Conservation (phyloP, 768 basidiomycete genomes). For the Mycena latifolia region DNA sequence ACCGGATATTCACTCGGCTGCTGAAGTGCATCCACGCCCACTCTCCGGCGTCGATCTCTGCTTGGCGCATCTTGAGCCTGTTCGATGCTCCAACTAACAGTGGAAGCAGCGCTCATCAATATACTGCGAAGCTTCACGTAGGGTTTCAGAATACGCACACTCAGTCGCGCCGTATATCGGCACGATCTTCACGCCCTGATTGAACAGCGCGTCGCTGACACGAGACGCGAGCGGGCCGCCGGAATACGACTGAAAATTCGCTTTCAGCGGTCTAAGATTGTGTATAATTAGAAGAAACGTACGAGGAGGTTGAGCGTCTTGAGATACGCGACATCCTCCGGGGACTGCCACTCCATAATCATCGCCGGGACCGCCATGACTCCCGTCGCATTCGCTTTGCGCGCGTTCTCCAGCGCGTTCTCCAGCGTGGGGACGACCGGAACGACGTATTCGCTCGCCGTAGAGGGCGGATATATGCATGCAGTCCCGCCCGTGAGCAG, state of each 20-base stretch:
- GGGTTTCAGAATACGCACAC: slow-evolving; percentile 15
- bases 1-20: no score
- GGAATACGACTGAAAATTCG: slow-evolving; percentile 37
- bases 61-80: slow-evolving; percentile 21
- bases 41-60: slow-evolving; percentile 37
- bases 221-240: slow-evolving; percentile 53
- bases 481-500: slow-evolving; percentile 41
- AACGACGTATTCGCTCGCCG: slow-evolving; percentile 31
- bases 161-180: slow-evolving; percentile 55
- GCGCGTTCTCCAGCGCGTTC: slow-evolving; percentile 52
- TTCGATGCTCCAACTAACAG: slow-evolving; percentile 38
- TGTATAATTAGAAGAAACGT: slow-evolving; percentile 23
- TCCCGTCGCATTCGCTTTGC: slow-evolving; percentile 41
- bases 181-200: slow-evolving; percentile 48
- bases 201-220: slow-evolving; percentile 48
- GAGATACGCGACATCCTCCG: slow-evolving; percentile 44
- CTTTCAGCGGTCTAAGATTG: not conserved
- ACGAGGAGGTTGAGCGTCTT: slow-evolving; percentile 43
- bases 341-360: slow-evolving; percentile 53
- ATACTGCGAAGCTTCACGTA: not conserved
- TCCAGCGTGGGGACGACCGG: slow-evolving; percentile 54
- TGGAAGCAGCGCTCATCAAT: not conserved
- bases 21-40: slow-evolving; percentile 48
- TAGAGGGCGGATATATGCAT: slow-evolving; percentile 50
- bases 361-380: slow-evolving; percentile 53